Percentiles rank a stretch among this genome's conserved stretches.
Evolutionary conservation across 2,329 filamentous ascomycete species (phyloP).

Genomic region (Xylaria polymorpha): DNA sequence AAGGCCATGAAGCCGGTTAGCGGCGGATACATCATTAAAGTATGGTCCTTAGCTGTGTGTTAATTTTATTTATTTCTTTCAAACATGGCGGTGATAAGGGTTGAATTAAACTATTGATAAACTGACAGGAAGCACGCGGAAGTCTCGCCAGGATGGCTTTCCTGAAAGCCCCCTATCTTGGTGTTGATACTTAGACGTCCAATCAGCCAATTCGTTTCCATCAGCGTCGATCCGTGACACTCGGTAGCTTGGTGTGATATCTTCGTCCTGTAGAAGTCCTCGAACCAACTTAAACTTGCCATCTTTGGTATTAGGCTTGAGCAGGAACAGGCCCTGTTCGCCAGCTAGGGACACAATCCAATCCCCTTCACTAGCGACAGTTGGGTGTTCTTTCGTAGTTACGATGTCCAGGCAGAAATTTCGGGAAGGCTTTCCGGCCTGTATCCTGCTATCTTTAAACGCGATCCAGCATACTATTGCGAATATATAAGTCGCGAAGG

Average conservation of each 20-base stretch:
- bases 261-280: neutral
- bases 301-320: neutral
- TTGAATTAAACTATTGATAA: neutral
- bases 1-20: no score
- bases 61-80: neutral
- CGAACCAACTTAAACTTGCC: slow-evolving; percentile 2
- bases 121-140: slow-evolving; percentile 2
- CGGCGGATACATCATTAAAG: no score
- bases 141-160: neutral
- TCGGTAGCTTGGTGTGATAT: neutral
- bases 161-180: neutral
- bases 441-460: neutral
- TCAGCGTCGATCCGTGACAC: neutral
- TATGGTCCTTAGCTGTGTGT: neutral
- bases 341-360: slow-evolving; percentile 6
- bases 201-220: neutral
- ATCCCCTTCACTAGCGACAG: neutral
- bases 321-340: slow-evolving; percentile 1
- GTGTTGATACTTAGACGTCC: neutral
- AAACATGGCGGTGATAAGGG: neutral
- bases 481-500: neutral
- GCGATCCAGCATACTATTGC: neutral
- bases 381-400: neutral
- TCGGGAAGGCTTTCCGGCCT: neutral
- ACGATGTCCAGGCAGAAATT: neutral